Evolutionary conservation across 768 basidiomycete genomes (phyloP), one percentile per base, ranked within the genome.

Genomic region (Lactarius vividus): DNA sequence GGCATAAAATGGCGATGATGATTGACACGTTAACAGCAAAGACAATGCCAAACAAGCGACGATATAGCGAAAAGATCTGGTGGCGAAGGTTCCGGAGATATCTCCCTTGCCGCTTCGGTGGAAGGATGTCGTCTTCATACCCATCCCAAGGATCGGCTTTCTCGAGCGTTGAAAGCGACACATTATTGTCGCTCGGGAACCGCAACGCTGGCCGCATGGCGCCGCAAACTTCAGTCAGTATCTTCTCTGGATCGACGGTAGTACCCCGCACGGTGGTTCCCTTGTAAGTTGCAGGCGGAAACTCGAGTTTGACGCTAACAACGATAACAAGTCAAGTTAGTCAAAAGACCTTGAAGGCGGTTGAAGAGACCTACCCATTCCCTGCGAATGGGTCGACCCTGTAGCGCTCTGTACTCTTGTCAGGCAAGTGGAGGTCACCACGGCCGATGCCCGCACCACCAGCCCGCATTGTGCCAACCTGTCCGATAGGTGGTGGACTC

Each of bases 31-130:
- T 86, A 35, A 78, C 74, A 56, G 77, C 70, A 74, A 85, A 85
- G 53, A 85, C 79, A 44, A 85, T 72, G 13, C 80, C 78, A 75
- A 86, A 86, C 1, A 84, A 78, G 65, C 82, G 78, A 62, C 85
- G 78, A 71, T 86, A 86, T 15, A 86, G 76, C 10, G 80, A 79
- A 74, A 85, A 83, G 63, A 86, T 73, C 64, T 81, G 81, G 72
- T 85, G 80, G 53, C 85, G 83, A 35, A 86, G 70, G 71, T 85
- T 84, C 56, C 83, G 83, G 58, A 81, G n/a, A 37, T 69, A 56
- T 71, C 78, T 80, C n/a, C 80, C 76, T 61, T 85, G 78, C 10
- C 69, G 77, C 73, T 88, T 86, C 29, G 79, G 76, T 2, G 85
- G 85, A 1, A 86, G 69, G 15, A 71, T 73, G 59, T 84, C 83